Percentiles rank a stretch among this genome's conserved stretches.
phyloP scores from a whole-genome alignment of 768 basidiomycete genomes.

The Hemileccinum rubropunctum region DNA sequence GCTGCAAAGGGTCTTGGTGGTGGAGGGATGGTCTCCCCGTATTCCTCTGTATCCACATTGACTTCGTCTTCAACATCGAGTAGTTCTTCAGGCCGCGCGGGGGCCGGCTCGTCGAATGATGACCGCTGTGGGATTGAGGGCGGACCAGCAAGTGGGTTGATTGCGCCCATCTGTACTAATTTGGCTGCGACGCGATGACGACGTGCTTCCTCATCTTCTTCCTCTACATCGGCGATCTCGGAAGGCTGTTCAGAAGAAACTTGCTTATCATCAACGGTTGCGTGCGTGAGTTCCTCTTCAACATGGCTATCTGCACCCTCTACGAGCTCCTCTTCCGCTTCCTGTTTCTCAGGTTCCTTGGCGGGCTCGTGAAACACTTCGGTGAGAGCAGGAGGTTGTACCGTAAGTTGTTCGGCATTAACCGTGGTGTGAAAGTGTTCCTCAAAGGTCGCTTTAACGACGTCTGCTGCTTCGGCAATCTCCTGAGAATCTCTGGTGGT shows the following conservation, averaged over 20 bases:
- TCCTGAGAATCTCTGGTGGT: slow-evolving; percentile 9
- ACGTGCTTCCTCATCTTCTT: slow-evolving; percentile 52
- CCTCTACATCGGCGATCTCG: slow-evolving; percentile 24
- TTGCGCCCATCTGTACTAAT: slow-evolving; percentile 60
- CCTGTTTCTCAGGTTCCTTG: slow-evolving; percentile 10
- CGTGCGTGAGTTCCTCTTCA: neutral
- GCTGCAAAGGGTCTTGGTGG: slow-evolving; percentile 22
- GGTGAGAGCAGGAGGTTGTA: neutral
- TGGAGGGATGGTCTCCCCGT: slow-evolving; percentile 17
- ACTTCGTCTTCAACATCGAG: slow-evolving; percentile 23
- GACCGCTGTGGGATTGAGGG: slow-evolving; percentile 23
- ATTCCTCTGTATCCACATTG: slow-evolving; percentile 26
- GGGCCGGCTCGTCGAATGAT: slow-evolving; percentile 11
- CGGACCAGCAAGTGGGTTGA: slow-evolving; percentile 50
- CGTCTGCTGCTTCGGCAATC: neutral
- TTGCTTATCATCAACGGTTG: slow-evolving; percentile 2
- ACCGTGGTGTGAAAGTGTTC: neutral
- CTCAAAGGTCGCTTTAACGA: neutral
- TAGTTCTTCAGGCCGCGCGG: neutral
- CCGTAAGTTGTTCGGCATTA: neutral
- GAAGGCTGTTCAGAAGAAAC: slow-evolving; percentile 1
- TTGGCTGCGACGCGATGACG: slow-evolving; percentile 57
- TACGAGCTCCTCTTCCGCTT: slow-evolving; percentile 15
- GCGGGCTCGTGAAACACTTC: slow-evolving; percentile 6
- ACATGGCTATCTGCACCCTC: neutral